These are phyloP conservation scores for Gentiana dahurica DNA, from an alignment of 257 asterid species.

Conservation along the genomic window DNA sequence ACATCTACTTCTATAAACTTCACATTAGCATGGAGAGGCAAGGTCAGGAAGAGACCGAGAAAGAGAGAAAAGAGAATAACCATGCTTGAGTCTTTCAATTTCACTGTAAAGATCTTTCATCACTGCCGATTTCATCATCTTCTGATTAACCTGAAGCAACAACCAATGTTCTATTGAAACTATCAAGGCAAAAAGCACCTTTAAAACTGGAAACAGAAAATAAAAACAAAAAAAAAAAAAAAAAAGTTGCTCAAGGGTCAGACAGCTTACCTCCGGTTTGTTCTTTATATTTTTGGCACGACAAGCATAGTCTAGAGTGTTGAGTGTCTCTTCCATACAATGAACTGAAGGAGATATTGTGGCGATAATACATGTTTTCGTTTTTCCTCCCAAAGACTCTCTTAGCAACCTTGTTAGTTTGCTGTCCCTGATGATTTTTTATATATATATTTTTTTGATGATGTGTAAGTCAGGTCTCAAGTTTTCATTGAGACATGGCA, in stretches of 20 bases:
- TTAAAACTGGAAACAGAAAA: conserved; percentile 9
- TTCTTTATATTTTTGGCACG: conserved; percentile 99
- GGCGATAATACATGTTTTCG: conserved; percentile 95
- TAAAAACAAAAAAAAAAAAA: background rate
- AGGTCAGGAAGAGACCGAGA: background rate
- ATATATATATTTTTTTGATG: background rate
- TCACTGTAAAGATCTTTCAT: conserved; percentile 36
- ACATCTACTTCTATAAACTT: background rate
- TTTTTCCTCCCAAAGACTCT: conserved; percentile 97
- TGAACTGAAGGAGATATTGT: conserved; percentile 83
- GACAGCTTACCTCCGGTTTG: conserved; percentile 77
- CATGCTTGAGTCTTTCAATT: conserved; percentile 93
- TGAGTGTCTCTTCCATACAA: conserved; percentile 94
- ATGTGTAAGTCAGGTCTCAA: conserved; percentile 1
- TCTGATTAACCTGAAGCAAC: conserved; percentile 70
- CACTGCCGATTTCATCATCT: conserved; percentile 50
- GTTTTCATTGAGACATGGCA: background rate
- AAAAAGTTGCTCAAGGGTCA: conserved; percentile 2
- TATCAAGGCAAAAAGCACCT: background rate
- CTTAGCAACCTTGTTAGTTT: conserved; percentile 88
- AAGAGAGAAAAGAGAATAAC: conserved; percentile 24
- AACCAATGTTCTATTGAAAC: conserved; percentile 6
- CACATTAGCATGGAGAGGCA: background rate
- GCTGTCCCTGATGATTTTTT: conserved; percentile 63
- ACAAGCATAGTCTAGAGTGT: conserved; percentile 93